Percentiles rank a stretch among this genome's conserved stretches.
phyloP scores from a whole-genome alignment of 1,139 yeast genomes.

The Geotrichum citri-aurantii region DNA sequence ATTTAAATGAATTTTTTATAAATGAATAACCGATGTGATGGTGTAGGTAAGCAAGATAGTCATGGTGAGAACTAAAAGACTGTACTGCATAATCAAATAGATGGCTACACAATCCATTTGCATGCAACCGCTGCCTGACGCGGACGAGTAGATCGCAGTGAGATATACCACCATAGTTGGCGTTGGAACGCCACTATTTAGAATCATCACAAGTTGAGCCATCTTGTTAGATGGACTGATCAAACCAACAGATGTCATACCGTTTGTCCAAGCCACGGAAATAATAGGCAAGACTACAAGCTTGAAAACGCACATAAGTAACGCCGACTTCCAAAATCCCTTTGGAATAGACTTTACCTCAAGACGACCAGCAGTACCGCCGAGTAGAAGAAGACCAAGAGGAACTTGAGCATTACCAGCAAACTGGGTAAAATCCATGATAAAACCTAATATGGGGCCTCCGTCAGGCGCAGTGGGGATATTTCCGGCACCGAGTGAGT shows the following conservation, averaged over 20 bases:
- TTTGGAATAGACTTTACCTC: conserved; percentile 53
- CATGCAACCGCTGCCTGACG: conserved; percentile 43
- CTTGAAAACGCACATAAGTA: conserved; percentile 42
- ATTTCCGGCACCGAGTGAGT: conserved; percentile 29
- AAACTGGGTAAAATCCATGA: conserved; percentile 73
- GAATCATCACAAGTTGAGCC: conserved; percentile 62
- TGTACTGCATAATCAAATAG: conserved; percentile 63
- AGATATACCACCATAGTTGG: conserved; percentile 81
- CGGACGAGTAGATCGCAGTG: conserved; percentile 75
- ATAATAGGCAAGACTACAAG: conserved; percentile 55
- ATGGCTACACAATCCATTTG: conserved; percentile 85
- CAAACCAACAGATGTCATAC: conserved; percentile 46
- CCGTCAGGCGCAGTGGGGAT: conserved; percentile 74
- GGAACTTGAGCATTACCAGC: conserved; percentile 88
- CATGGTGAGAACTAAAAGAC: conserved; percentile 52
- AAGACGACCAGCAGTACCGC: conserved; percentile 79
- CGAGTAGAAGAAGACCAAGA: conserved; percentile 69
- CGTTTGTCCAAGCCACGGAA: conserved; percentile 53
- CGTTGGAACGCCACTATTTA: conserved; percentile 76
- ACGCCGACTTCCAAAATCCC: conserved; percentile 65
- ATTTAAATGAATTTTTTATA: conserved; percentile 37
- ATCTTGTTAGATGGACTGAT: conserved; percentile 46
- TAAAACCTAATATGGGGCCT: conserved; percentile 72
- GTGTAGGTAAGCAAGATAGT: conserved; percentile 44
- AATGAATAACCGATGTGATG: conserved; percentile 23